Percentiles rank a stretch among this genome's conserved stretches.
These are phyloP conservation scores for Pythium coloratum DNA, from an alignment of 352 stramenopile genomes.

Conservation along the genomic window DNA sequence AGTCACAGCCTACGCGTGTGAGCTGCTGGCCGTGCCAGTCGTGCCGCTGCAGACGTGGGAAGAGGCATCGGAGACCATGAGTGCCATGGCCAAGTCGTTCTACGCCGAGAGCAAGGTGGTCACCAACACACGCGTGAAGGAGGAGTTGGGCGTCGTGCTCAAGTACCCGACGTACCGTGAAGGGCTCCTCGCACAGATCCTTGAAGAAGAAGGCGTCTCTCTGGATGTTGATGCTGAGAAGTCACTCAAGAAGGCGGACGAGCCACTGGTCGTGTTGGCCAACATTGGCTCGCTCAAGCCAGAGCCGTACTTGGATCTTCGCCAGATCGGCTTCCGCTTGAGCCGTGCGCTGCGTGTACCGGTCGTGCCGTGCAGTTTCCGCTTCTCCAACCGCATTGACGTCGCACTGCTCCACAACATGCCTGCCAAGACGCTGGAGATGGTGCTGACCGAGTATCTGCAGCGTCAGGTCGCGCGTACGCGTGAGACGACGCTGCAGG, in stretches of 20 bases:
- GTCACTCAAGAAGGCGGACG: not conserved
- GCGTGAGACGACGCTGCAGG: constrained; percentile 12
- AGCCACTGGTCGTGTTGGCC: constrained; percentile 52
- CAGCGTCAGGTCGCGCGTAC: constrained; percentile 21
- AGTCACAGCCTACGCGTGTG: constrained; percentile 77
- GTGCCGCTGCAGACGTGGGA: constrained; percentile 65
- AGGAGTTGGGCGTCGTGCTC: constrained; percentile 71
- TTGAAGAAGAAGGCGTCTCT: constrained; percentile 61
- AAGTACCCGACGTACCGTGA: constrained; percentile 82
- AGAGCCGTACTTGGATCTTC: constrained; percentile 69
- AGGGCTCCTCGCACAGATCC: constrained; percentile 72
- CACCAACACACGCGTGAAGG: constrained; percentile 71
- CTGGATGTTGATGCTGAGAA: constrained; percentile 5
- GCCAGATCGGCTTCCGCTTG: constrained; percentile 68
- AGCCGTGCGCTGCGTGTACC: constrained; percentile 50
- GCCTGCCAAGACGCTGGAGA: constrained; percentile 65
- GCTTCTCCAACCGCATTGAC: constrained; percentile 77
- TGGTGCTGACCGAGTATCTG: constrained; percentile 52
- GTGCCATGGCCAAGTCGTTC: constrained; percentile 84
- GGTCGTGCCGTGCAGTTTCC: constrained; percentile 76
- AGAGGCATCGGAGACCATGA: constrained; percentile 75
- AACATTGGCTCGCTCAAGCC: constrained; percentile 79
- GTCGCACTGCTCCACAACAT: constrained; percentile 55
- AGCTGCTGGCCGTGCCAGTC: constrained; percentile 58
- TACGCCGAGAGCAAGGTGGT: constrained; percentile 85